These are phyloP conservation scores for Rhizopogon parksii DNA, from an alignment of 1,284 basidiomycete species.

Conservation along the genomic window DNA sequence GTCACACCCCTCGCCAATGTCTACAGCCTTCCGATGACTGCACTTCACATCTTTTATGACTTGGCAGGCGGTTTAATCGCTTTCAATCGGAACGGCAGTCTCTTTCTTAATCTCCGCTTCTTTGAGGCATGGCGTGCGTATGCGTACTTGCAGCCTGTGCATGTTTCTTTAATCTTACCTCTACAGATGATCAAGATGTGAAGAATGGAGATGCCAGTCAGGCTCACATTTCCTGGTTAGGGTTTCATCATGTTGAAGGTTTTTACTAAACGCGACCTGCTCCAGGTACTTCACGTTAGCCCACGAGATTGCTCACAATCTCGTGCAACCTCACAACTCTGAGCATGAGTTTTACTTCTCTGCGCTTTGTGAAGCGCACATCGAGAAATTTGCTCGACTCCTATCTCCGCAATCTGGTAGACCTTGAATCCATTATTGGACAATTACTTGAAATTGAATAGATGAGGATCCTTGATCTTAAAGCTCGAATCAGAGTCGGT, in stretches of 20 bases:
- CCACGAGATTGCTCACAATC: constrained; percentile 86
- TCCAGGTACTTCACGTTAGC: constrained; percentile 86
- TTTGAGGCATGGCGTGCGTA: constrained; percentile 83
- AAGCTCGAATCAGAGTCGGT: no score
- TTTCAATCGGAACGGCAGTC: constrained; percentile 85
- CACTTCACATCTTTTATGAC: constrained; percentile 87
- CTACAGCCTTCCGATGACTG: constrained; percentile 59
- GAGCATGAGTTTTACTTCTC: constrained; percentile 95
- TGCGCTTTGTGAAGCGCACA: constrained; percentile 71
- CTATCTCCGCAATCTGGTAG: constrained; percentile 2
- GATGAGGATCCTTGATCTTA: neutral
- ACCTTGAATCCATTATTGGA: neutral
- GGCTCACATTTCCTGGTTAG: constrained; percentile 76
- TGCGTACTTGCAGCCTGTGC: neutral
- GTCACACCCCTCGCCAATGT: constrained; percentile 51
- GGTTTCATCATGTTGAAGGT: constrained; percentile 3
- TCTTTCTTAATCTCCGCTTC: constrained; percentile 88
- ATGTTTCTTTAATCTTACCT: constrained; percentile 4
- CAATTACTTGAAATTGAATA: neutral
- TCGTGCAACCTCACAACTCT: constrained; percentile 72
- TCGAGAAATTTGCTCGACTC: constrained; percentile 30
- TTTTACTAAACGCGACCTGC: neutral
- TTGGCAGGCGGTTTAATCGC: constrained; percentile 78
- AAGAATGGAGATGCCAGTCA: constrained; percentile 48
- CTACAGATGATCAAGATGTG: constrained; percentile 66